phyloP scores from a whole-genome alignment of 2,329 filamentous ascomycete species.

The Stagonosporopsis vannaccii region DNA sequence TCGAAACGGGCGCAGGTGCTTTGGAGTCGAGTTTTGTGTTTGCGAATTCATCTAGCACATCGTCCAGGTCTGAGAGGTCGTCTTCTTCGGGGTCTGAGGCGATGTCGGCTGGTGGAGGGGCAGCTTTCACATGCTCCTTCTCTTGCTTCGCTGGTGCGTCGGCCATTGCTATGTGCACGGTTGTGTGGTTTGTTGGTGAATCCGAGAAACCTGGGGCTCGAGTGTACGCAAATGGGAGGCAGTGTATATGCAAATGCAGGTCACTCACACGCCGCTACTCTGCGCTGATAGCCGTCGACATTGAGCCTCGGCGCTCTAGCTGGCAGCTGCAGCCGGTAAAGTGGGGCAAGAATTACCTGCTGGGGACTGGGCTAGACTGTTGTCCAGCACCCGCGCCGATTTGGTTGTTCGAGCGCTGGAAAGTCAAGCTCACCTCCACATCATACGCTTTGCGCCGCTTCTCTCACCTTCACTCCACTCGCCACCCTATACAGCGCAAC shows the following conservation, averaged over 20 bases:
- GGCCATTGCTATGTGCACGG: slow-evolving; percentile 25
- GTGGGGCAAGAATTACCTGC: slow-evolving; percentile 13
- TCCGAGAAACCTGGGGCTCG: background rate
- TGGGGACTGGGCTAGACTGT: slow-evolving; percentile 21
- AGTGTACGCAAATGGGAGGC: background rate
- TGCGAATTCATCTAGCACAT: slow-evolving; percentile 92
- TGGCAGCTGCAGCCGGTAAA: slow-evolving; percentile 8
- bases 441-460: background rate
- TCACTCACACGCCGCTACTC: slow-evolving; percentile 8
- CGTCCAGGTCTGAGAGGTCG: slow-evolving; percentile 90
- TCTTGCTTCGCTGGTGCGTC: slow-evolving; percentile 28
- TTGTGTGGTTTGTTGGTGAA: background rate
- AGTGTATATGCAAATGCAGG: slow-evolving; percentile 13
- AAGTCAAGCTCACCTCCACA: slow-evolving; percentile 24
- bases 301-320: slow-evolving; percentile 34
- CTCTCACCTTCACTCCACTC: slow-evolving; percentile 29
- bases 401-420: slow-evolving; percentile 3
- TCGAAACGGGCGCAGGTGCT: slow-evolving; percentile 41
- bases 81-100: slow-evolving; percentile 92
- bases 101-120: slow-evolving; percentile 40
- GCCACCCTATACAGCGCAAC: slow-evolving; percentile 14
- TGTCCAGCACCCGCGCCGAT: slow-evolving; percentile 30
- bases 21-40: slow-evolving; percentile 65
- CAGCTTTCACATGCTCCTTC: slow-evolving; percentile 21
- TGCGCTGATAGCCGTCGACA: slow-evolving; percentile 11